Evolutionary conservation across 164 flowering plant species (phyloP).

Genomic region (Dillenia turbinata): DNA sequence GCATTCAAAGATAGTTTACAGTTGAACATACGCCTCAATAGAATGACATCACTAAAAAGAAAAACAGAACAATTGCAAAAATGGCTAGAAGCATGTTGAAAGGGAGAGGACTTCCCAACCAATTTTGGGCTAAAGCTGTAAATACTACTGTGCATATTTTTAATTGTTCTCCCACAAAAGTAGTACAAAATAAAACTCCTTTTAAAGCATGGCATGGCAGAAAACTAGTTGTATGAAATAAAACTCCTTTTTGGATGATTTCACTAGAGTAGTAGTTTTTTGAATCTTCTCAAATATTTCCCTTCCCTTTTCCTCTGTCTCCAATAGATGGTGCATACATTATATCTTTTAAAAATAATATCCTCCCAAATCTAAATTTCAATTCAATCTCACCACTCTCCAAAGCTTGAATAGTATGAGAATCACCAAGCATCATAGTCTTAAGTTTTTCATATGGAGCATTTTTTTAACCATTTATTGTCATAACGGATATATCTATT

Average conservation of each 20-base stretch:
- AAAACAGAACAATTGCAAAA: neutral
- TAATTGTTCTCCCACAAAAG: neutral
- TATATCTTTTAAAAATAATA: no score
- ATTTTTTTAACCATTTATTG: no score
- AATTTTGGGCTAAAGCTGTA: conserved; percentile 3
- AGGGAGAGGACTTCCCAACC: neutral
- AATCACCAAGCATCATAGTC: no score
- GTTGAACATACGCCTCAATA: neutral
- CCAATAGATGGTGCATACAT: no score
- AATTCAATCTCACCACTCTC: no score
- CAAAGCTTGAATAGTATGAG: no score
- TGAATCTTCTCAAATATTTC: no score
- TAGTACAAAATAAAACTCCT: neutral
- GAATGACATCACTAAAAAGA: neutral
- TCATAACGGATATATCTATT: no score
- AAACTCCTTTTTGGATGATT: neutral
- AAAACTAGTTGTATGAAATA: neutral
- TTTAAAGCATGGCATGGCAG: conserved; percentile 1
- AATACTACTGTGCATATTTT: neutral
- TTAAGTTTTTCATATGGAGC: no score
- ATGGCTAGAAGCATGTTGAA: no score
- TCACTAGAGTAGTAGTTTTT: neutral
- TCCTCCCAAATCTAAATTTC: no score
- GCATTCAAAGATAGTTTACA: conserved; percentile 4
- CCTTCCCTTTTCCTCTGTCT: no score